These are phyloP conservation scores for Pythium oligandrum DNA, from an alignment of 352 stramenopile genomes.

Conservation along the genomic window DNA sequence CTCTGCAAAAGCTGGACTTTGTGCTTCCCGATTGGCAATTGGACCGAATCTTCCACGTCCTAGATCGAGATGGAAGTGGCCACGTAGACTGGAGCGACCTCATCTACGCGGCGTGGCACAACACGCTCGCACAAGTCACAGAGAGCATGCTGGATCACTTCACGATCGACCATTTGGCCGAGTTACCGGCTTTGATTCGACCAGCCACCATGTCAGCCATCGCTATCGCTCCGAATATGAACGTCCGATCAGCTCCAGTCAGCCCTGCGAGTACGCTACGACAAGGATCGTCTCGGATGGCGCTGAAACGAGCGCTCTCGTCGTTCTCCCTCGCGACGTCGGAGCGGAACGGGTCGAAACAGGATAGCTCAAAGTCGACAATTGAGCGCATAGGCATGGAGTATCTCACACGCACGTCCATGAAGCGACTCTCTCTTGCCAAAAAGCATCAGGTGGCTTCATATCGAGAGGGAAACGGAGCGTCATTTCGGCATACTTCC, in stretches of 20 bases:
- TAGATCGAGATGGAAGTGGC: conserved; percentile 33
- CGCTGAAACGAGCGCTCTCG: too few species aligned
- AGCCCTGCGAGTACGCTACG: too few species aligned
- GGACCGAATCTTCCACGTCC: conserved; percentile 19
- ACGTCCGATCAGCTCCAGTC: too few species aligned
- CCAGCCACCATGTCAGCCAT: not conserved
- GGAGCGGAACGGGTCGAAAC: too few species aligned
- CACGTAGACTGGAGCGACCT: conserved; percentile 47
- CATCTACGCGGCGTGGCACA: conserved; percentile 28
- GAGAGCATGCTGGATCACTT: conserved; percentile 19
- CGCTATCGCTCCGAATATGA: not conserved
- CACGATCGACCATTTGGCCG: conserved; percentile 37
- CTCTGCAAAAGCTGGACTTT: conserved; percentile 47
- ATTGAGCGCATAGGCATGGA: conserved; percentile 40
- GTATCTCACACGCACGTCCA: conserved; percentile 34
- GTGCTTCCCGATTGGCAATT: conserved; percentile 27
- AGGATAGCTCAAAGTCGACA: conserved; percentile 7
- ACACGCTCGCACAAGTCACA: conserved; percentile 14
- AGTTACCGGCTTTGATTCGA: conserved; percentile 35
- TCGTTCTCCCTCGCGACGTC: too few species aligned
- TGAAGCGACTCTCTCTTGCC: conserved; percentile 20
- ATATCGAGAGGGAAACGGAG: too few species aligned
- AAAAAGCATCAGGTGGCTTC: conserved; percentile 11
- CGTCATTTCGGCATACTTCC: too few species aligned
- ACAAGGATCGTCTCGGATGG: too few species aligned